Base-by-base conservation (phyloP, 2,329 filamentous ascomycete species). In the Dothiorella sarmentorum region DNA sequence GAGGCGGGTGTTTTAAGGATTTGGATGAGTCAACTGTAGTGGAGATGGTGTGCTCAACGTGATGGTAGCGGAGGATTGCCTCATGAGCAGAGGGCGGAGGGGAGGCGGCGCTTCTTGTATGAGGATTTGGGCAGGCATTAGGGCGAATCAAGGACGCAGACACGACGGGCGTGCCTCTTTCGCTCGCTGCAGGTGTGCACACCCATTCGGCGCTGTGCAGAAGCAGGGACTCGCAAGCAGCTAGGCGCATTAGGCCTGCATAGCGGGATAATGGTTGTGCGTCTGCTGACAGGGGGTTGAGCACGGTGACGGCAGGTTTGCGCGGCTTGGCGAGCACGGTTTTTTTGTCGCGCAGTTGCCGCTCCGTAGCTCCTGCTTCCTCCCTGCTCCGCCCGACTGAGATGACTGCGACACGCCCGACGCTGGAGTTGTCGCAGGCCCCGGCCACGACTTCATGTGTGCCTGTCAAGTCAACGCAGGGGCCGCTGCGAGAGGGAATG, bases 101-200 rank as follows among this genome's bases (percentile, higher is more conserved):
- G 55, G 42, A 47, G 33, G 42, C 42, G 33, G 55, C 55, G 42
- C 55, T 57, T n/a, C 55, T 57, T 57, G 55, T 57, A 57, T 57
- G 55, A 57, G 43, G 55, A 57, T 57, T 42, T 31, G 38, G 55
- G 55, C 55, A 53, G 49, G 49, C 49, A 18, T 26, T 7, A 22
- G 33, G 35, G 37, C 49, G 49, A 53, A 53, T 53, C 49, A 53
- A 40, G 49, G 49, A 53, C 49, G 49, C 33, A 35, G 33, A n/a
- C 35, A 29, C 33, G 20, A 24, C 33, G 49, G 49, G 49, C 49
- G 49, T 53, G 49, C 49, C 49, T 53, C 49, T 53, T 53, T 53
- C 33, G 49, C 49, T 53, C 49, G 49, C 49, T 53, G 49, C 49
- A 53, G 49, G 49, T 53, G 33, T 53, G 49, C 35, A 52, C 49